Evolutionary conservation across 148 eudicot species (phyloP).

Genomic region (Chenopodium formosanum): DNA sequence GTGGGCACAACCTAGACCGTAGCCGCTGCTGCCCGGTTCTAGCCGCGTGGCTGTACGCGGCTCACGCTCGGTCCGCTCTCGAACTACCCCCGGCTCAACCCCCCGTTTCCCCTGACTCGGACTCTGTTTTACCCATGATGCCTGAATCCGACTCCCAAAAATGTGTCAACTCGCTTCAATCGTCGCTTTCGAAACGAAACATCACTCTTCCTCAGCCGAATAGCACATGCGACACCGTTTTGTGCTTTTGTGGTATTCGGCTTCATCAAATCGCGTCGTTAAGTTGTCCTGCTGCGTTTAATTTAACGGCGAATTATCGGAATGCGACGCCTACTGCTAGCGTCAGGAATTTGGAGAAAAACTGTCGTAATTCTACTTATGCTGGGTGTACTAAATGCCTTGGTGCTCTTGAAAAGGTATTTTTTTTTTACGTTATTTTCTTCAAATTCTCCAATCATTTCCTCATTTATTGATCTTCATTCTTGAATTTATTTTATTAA

Average conservation of each 20-base stretch:
- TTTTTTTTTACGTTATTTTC: background rate
- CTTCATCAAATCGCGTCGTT: slow-evolving; percentile 78
- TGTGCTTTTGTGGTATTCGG: slow-evolving; percentile 90
- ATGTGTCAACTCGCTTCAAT: slow-evolving; percentile 81
- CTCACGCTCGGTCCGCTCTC: slow-evolving; percentile 82
- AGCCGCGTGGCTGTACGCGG: slow-evolving; percentile 93
- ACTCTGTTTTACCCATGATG: slow-evolving; percentile 65
- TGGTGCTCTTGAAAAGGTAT: slow-evolving; percentile 83
- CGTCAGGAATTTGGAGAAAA: slow-evolving; percentile 72
- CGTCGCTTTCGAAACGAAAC: slow-evolving; percentile 49
- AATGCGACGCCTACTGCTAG: slow-evolving; percentile 71
- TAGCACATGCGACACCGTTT: slow-evolving; percentile 68
- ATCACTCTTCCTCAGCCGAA: slow-evolving; percentile 70
- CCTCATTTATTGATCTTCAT: slow-evolving; percentile 28
- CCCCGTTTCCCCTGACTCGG: slow-evolving; percentile 38
- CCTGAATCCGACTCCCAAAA: slow-evolving; percentile 86
- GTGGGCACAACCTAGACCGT: slow-evolving; percentile 68
- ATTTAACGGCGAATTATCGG: slow-evolving; percentile 34
- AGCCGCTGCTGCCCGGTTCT: slow-evolving; percentile 90
- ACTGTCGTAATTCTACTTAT: slow-evolving; percentile 80
- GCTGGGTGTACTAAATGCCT: slow-evolving; percentile 92
- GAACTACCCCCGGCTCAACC: slow-evolving; percentile 34
- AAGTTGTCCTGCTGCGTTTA: slow-evolving; percentile 83
- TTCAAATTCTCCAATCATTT: slow-evolving; percentile 28
- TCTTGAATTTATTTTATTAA: slow-evolving; percentile 6